These are phyloP conservation scores for Helminthosporium solani DNA, from an alignment of 2,329 filamentous ascomycete species.

Conservation along the genomic window DNA sequence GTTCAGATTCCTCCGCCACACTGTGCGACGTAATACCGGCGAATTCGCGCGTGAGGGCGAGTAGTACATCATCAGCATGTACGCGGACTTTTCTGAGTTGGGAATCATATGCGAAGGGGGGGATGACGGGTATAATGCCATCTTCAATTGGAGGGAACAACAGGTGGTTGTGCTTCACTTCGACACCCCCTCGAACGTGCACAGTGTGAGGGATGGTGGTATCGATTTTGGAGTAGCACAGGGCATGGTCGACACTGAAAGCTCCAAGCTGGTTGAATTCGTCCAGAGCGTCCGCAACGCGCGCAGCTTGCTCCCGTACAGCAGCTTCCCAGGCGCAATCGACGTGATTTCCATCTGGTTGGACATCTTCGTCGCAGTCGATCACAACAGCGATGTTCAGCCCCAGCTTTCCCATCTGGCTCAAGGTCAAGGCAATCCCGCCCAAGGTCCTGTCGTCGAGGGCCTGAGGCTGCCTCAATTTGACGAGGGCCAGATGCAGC, in stretches of 20 bases:
- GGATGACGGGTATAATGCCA: conserved; percentile 70
- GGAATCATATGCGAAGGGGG: conserved; percentile 62
- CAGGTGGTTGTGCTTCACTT: conserved; percentile 49
- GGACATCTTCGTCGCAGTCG: conserved; percentile 60
- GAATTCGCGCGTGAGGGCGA: conserved; percentile 76
- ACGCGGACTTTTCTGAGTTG: conserved; percentile 48
- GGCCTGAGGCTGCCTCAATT: conserved; percentile 71
- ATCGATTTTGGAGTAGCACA: conserved; percentile 41
- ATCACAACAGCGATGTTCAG: conserved; percentile 80
- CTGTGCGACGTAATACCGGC: conserved; percentile 58
- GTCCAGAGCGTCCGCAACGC: conserved; percentile 75
- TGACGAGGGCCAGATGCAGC: conserved; percentile 80
- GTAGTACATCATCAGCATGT: conserved; percentile 63
- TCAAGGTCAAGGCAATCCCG: conserved; percentile 79
- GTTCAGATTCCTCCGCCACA: conserved; percentile 6
- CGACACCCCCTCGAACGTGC: conserved; percentile 37
- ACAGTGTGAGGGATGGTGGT: conserved; percentile 35
- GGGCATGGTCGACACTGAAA: conserved; percentile 63
- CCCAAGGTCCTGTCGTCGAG: conserved; percentile 68
- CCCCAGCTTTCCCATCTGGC: conserved; percentile 79
- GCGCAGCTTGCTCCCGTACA: conserved; percentile 65
- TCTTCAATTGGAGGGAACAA: conserved; percentile 66
- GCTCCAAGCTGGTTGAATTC: conserved; percentile 67
- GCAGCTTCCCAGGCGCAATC: conserved; percentile 43
- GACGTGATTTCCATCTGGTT: conserved; percentile 30